Evolutionary conservation across 176 grass and related monocot genomes (phyloP), one percentile per base, ranked within the genome.

Genomic region (Neostapfia colusana): DNA sequence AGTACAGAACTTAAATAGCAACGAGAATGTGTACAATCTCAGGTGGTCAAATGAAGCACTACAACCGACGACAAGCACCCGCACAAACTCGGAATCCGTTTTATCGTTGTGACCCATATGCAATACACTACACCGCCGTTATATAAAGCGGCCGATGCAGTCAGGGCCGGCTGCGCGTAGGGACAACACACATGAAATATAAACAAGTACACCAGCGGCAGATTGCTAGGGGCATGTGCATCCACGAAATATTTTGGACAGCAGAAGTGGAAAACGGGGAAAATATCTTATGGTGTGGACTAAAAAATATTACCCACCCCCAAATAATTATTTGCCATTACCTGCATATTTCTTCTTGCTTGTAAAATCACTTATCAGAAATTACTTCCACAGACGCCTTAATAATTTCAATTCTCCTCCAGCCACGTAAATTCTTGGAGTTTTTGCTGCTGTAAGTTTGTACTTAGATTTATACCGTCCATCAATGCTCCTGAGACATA

Each of bases 1-100:
- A 14, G 6, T 70, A 54, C 3, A 31, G 18, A 70, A 24, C 54
- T 75, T 75, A 62, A 49, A 3, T 21, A 54, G 21, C 64, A 62
- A 31, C 3, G 31, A 42, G 27, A 64, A 23, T 31, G 40, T 70
- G 44, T 49, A 63, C 43, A 71, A 67, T 20, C 43, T 74, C n/a
- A n/a, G 59, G 74, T 55, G 84, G 87, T 93, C 87, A 93, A 93
- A 78, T 40, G 62, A 24, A 85, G 81, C 87, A 55, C 81, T 60
- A 41, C 6, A 76, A 72, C 87, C 81, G 75, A n/a, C n/a, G 1
- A 84, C 86, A 79, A 74, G 49, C 45, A 26, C 45, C 67, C 85
- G 55, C 73, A 58, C 58, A 23, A 31, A 61, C 79, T 78, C 79
- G 67, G 85, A 26, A 26, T 65, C 50, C 79, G 67, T 31, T 72